Base-by-base conservation (phyloP, 2,329 filamentous ascomycete species). In the Rutstroemia sp. region DNA sequence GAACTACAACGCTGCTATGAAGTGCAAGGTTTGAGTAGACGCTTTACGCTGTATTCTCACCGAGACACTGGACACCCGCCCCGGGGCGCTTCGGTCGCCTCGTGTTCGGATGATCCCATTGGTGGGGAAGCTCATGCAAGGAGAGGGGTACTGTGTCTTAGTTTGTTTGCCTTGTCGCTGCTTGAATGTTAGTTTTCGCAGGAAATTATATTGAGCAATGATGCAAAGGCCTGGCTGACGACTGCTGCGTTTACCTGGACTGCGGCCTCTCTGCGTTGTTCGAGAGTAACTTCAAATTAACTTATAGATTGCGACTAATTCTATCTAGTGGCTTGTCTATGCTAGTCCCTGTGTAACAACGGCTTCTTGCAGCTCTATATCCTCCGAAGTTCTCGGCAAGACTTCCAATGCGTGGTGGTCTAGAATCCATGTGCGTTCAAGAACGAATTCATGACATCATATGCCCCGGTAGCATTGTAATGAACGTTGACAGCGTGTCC, bases 401-500 rank as follows among this genome's bases (percentile, higher is more conserved):
- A 7, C 21, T 10, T 23, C 14, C 2, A 27, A 8, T 25, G 18
- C 21, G 23, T 48, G 3, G 1, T 10, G 30, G 12, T 34, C 23
- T 48, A 27, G n/a, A 48, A 14, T 16, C 27, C 27, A 4, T 44
- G 18, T 23, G 41, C 18, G 14, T n/a, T 21, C 46, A 50, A 55
- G 45, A 55, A 50, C 14, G 10, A 39, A 50, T 55, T 55, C 52
- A 55, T 55, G 12, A 55, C 46, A 14, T 19, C 18, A 23, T 55
- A 55, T 21, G 46, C 52, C 23, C 25, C 52, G n/a, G 38, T 18
- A 19, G 52, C 27, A 25, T 37, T 37, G 23, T 30, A 44, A 44
- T 55, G 52, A 12, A 55, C 52, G 37, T 55, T 55, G 16, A 55
- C 52, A 37, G 52, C 46, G 34, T 55, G 52, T 1, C 52, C 52